Percentiles rank a stretch among this genome's conserved stretches.
These are phyloP conservation scores for Talaromyces atroroseus DNA, from an alignment of 2,329 filamentous ascomycete genomes.

Conservation along the genomic window DNA sequence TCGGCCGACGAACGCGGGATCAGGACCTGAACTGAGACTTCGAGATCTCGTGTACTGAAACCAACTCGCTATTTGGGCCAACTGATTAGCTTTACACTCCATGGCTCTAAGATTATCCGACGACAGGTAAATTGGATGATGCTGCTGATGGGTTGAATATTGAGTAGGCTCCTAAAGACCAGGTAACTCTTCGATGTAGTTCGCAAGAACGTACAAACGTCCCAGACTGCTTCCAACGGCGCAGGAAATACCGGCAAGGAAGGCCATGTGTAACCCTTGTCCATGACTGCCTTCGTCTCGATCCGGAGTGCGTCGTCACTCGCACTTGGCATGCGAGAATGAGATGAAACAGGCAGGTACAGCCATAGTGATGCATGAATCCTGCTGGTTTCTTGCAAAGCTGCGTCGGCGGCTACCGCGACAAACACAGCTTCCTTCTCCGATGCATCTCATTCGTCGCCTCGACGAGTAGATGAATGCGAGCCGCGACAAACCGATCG, in stretches of 20 bases:
- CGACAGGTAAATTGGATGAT: not conserved
- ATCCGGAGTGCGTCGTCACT: constrained; percentile 5
- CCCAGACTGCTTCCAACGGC: not conserved
- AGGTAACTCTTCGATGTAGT: not conserved
- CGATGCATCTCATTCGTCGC: constrained; percentile 4
- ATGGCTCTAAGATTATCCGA: constrained; percentile 2
- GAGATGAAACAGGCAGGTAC: constrained; percentile 14
- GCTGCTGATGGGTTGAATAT: not conserved
- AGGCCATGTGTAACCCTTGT: constrained; percentile 7
- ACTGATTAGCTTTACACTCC: constrained; percentile 17
- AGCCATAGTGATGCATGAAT: constrained; percentile 5
- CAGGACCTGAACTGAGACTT: not conserved
- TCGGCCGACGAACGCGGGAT: constrained; percentile 14
- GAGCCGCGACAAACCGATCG: constrained; percentile 1
- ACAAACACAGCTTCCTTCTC: constrained; percentile 1
- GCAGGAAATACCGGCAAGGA: not conserved
- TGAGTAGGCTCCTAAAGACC: not conserved
- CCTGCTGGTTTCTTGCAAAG: not conserved
- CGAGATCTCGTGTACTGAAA: constrained; percentile 6
- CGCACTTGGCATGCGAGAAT: constrained; percentile 12
- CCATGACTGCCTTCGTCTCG: constrained; percentile 3
- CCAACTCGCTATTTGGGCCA: constrained; percentile 10
- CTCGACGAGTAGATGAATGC: constrained; percentile 4
- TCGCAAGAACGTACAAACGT: not conserved
- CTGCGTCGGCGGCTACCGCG: constrained; percentile 10